Evolutionary conservation across 495 filamentous ascomycete species (phyloP).

Genomic region (Aspergillus baeticus): DNA sequence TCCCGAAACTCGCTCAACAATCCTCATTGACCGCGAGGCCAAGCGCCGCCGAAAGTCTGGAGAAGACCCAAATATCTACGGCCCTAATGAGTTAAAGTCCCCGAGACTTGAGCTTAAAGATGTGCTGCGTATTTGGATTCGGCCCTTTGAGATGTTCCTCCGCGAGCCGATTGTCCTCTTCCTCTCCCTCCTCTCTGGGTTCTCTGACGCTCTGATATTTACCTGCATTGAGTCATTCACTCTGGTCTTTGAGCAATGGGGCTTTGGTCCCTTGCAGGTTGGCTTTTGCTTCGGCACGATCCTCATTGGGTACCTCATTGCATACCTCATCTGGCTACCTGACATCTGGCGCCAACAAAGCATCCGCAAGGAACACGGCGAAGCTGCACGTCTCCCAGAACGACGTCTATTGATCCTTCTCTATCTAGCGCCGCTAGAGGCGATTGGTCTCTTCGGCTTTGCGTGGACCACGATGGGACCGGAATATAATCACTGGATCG

Average conservation of each 20-base stretch:
- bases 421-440: conserved; percentile 61
- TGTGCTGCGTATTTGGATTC: conserved; percentile 60
- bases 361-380: conserved; percentile 44
- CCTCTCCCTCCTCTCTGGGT: conserved; percentile 71
- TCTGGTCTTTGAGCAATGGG: conserved; percentile 65
- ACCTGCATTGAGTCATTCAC: conserved; percentile 69
- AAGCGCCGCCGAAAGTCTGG: conserved; percentile 59
- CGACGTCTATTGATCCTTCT: conserved; percentile 56
- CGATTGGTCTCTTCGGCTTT: conserved; percentile 69
- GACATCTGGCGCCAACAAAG: conserved; percentile 54
- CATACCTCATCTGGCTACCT: conserved; percentile 63
- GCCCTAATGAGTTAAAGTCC: conserved; percentile 58
- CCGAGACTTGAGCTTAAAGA: conserved; percentile 52
- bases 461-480: conserved; percentile 65
- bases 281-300: conserved; percentile 66
- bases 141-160: conserved; percentile 77
- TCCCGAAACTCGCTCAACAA: conserved; percentile 65
- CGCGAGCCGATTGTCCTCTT: conserved; percentile 73
- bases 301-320: conserved; percentile 63
- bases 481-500: conserved; percentile 59
- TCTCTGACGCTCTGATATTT: conserved; percentile 80
- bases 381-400: conserved; percentile 54
- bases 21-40: conserved; percentile 66
- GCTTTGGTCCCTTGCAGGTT: conserved; percentile 51
- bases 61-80: conserved; percentile 55